These are phyloP conservation scores for Syzygium grande DNA, from an alignment of 345 rosid species.

Conservation along the genomic window DNA sequence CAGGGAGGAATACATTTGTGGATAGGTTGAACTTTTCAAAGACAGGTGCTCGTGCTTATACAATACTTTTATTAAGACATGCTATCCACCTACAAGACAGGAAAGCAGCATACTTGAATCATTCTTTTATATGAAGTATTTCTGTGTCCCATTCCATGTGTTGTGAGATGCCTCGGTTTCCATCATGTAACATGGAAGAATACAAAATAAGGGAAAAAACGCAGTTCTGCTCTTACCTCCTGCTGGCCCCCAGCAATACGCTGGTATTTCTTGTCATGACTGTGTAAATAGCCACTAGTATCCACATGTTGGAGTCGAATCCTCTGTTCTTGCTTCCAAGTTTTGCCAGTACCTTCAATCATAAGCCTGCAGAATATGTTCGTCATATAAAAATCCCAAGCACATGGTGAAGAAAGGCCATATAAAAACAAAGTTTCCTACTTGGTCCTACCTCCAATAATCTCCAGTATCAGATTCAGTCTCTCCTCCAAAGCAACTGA, in stretches of 20 bases:
- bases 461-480: slow-evolving; percentile 92
- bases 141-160: neutral
- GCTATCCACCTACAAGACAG: neutral
- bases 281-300: slow-evolving; percentile 88
- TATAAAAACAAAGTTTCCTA: neutral
- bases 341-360: slow-evolving; percentile 89
- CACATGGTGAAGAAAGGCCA: neutral
- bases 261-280: slow-evolving; percentile 94
- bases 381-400: slow-evolving; percentile 1
- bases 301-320: slow-evolving; percentile 92
- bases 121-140: neutral
- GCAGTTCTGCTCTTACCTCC: slow-evolving; percentile 50
- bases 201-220: neutral
- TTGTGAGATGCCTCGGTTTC: neutral
- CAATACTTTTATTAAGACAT: neutral
- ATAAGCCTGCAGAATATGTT: slow-evolving; percentile 43
- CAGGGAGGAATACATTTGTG: neutral
- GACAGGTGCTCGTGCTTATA: neutral
- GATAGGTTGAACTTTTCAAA: neutral
- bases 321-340: slow-evolving; percentile 91
- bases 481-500: slow-evolving; percentile 97
- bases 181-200: neutral
- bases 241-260: slow-evolving; percentile 99
- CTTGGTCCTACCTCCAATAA: slow-evolving; percentile 67
- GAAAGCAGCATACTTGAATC: neutral